These are phyloP conservation scores for Dalechampia spathulata DNA, from an alignment of 441 rosid genomes.

Conservation along the genomic window DNA sequence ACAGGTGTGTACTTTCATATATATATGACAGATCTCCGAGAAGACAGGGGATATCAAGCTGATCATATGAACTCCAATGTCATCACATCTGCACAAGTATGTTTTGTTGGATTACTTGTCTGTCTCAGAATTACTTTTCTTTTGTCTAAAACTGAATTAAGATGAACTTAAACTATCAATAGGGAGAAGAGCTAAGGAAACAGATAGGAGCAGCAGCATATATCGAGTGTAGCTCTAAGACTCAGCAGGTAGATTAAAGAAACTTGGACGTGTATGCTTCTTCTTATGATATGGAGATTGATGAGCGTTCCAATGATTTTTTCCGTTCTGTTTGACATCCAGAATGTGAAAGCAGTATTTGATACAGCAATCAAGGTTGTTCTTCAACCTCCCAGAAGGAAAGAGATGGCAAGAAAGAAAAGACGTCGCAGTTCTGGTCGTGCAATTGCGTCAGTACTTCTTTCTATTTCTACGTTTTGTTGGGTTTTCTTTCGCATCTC, in stretches of 20 bases:
- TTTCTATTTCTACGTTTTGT: not conserved
- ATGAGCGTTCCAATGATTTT: not conserved
- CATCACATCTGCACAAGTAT: constrained; percentile 72
- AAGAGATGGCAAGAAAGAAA: constrained; percentile 55
- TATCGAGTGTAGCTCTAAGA: constrained; percentile 94
- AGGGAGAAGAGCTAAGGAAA: constrained; percentile 96
- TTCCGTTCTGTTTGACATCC: constrained; percentile 2
- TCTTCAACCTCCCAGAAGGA: constrained; percentile 91
- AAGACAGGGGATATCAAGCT: constrained; percentile 57
- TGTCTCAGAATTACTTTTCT: too few species aligned
- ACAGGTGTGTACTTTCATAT: not conserved
- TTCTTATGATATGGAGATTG: too few species aligned
- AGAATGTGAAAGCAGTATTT: constrained; percentile 95
- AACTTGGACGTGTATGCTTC: too few species aligned
- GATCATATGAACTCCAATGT: constrained; percentile 61
- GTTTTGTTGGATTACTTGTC: not conserved
- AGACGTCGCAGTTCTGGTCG: constrained; percentile 60
- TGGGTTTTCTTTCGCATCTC: not conserved
- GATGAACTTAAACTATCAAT: too few species aligned
- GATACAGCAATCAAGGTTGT: constrained; percentile 95
- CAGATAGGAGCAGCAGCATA: constrained; percentile 97
- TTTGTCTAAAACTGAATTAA: too few species aligned
- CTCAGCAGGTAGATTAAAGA: constrained; percentile 65
- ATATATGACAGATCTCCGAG: constrained; percentile 62
- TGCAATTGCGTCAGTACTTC: constrained; percentile 57